These are phyloP conservation scores for Phellopilus nigrolimitatus DNA, from an alignment of 1,284 basidiomycete species.

Conservation along the genomic window DNA sequence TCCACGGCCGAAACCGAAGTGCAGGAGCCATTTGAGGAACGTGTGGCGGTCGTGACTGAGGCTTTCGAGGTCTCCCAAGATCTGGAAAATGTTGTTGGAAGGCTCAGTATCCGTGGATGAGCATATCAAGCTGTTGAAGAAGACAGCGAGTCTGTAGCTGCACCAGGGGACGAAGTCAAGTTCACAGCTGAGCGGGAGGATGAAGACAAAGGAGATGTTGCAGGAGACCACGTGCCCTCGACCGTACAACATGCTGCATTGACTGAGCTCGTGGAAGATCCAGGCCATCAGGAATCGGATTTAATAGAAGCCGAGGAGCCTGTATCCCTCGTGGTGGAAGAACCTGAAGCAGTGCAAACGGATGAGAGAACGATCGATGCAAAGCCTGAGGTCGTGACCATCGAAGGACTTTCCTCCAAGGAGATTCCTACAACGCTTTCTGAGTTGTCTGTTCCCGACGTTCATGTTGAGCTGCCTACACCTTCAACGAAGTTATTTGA, in stretches of 20 bases:
- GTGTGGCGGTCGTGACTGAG: not conserved
- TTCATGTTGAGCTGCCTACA: slow-evolving; percentile 10
- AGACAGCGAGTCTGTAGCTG: not conserved
- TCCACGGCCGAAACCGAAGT: not conserved
- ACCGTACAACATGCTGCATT: not conserved
- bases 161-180: not conserved
- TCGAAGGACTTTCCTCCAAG: not conserved
- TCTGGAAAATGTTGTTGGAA: not conserved
- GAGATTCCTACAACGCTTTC: not conserved
- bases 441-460: slow-evolving; percentile 4
- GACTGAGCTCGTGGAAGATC: not conserved
- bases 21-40: not conserved
- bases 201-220: not conserved
- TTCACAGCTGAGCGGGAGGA: not conserved
- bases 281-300: not conserved
- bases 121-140: not conserved
- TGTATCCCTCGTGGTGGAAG: not conserved
- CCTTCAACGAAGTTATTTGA: slow-evolving; percentile 5
- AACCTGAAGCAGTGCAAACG: not conserved
- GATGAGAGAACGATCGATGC: not conserved
- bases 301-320: not conserved
- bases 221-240: not conserved
- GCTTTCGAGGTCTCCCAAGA: not conserved
- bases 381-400: not conserved
- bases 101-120: too few species aligned